Evolutionary conservation across 2,329 filamentous ascomycete genomes (phyloP).

Genomic region (Phoma sp.): DNA sequence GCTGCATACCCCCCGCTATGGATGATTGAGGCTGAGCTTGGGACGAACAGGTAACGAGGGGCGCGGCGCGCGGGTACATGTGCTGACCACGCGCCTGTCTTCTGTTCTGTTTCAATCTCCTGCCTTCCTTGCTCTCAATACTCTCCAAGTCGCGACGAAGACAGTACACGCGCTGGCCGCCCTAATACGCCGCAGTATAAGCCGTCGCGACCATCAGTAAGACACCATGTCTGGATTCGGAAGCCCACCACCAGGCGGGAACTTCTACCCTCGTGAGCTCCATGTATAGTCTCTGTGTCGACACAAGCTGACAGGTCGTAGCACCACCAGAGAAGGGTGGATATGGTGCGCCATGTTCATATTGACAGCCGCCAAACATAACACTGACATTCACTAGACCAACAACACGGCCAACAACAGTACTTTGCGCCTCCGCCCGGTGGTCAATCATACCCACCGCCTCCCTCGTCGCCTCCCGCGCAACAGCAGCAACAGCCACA

Average conservation of each 20-base stretch:
- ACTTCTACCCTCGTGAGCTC: constrained; percentile 47
- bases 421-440: constrained; percentile 50
- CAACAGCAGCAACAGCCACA: constrained; percentile 31
- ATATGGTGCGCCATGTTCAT: constrained; percentile 31
- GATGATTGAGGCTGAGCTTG: constrained; percentile 44
- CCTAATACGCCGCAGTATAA: neutral
- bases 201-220: neutral
- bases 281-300: neutral
- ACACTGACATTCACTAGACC: constrained; percentile 27
- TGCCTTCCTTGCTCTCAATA: constrained; percentile 7
- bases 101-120: neutral
- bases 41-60: constrained; percentile 21
- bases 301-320: constrained; percentile 26
- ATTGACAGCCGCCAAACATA: neutral
- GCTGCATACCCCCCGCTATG: constrained; percentile 38
- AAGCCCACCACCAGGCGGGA: constrained; percentile 44
- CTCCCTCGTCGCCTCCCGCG: constrained; percentile 42
- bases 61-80: constrained; percentile 33
- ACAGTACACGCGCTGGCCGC: constrained; percentile 9
- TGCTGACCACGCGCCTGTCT: constrained; percentile 26
- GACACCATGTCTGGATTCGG: constrained; percentile 37
- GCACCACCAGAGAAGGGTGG: constrained; percentile 43
- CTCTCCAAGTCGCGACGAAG: neutral
- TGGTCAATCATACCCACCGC: constrained; percentile 45
- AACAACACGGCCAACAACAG: constrained; percentile 43